phyloP scores from a whole-genome alignment of 1,284 basidiomycete species.

The Erythrobasidium hasegawianum region DNA sequence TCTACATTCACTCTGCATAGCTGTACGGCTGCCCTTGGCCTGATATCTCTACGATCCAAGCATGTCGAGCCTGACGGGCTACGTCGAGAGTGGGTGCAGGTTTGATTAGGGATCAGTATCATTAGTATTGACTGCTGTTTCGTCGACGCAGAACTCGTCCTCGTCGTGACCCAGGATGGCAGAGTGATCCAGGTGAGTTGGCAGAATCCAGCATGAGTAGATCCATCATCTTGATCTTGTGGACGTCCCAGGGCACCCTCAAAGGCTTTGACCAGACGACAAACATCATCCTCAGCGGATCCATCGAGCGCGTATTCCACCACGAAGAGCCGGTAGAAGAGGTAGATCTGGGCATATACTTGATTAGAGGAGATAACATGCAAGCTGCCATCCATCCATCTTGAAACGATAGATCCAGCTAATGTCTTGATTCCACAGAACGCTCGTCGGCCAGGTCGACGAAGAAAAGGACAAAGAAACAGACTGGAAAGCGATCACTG shows the following conservation, averaged over 20 bases:
- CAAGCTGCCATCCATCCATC: slow-evolving; percentile 51
- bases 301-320: slow-evolving; percentile 84
- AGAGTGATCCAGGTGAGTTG: slow-evolving; percentile 76
- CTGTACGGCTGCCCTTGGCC: too few relatives aligned
- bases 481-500: slow-evolving; percentile 73
- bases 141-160: slow-evolving; percentile 63
- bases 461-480: slow-evolving; percentile 72
- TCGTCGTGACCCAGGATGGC: slow-evolving; percentile 85
- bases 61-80: slow-evolving; percentile 53
- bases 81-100: slow-evolving; percentile 66
- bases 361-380: slow-evolving; percentile 98
- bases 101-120: background rate
- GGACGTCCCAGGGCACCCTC: slow-evolving; percentile 82
- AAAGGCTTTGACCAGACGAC: slow-evolving; percentile 88
- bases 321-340: slow-evolving; percentile 89
- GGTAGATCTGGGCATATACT: slow-evolving; percentile 86
- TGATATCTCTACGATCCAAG: background rate
- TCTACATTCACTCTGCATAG: too few relatives aligned
- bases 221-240: too few relatives aligned
- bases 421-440: slow-evolving; percentile 14
- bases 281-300: slow-evolving; percentile 85
- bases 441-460: slow-evolving; percentile 84
- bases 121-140: slow-evolving; percentile 12
- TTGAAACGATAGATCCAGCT: background rate
- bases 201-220: too few relatives aligned